phyloP scores from a whole-genome alignment of 1,139 yeast species.

The Candida gigantensis region DNA sequence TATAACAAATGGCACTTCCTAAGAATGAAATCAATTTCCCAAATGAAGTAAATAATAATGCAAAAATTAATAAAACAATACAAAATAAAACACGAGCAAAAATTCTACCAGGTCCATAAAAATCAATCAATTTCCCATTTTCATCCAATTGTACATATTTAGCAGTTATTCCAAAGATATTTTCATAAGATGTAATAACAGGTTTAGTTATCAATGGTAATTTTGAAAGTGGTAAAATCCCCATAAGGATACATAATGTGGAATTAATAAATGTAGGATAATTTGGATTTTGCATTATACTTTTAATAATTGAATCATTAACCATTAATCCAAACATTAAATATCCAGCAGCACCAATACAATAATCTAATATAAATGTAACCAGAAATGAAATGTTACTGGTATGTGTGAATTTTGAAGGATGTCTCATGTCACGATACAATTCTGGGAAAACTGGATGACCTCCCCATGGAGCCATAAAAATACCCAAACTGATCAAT shows the following conservation, averaged over 20 bases:
- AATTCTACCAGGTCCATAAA: constrained; percentile 29
- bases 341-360: constrained; percentile 38
- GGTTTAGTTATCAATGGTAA: constrained; percentile 44
- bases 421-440: constrained; percentile 81
- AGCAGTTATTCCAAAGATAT: constrained; percentile 18
- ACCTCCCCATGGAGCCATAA: constrained; percentile 91
- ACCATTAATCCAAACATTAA: constrained; percentile 43
- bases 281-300: constrained; percentile 33
- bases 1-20: constrained; percentile 80
- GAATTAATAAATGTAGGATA: constrained; percentile 36
- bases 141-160: constrained; percentile 9
- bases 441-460: constrained; percentile 85
- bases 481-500: constrained; percentile 67
- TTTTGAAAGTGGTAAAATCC: constrained; percentile 42
- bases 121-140: constrained; percentile 8
- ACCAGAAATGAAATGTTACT: constrained; percentile 34
- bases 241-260: constrained; percentile 36
- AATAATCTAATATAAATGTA: constrained; percentile 36
- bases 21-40: constrained; percentile 81
- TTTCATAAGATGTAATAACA: constrained; percentile 42
- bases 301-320: constrained; percentile 42
- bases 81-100: constrained; percentile 25
- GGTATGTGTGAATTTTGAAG: constrained; percentile 37
- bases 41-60: constrained; percentile 70
- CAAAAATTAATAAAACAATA: constrained; percentile 40